Conservation (phyloP, 345 rosid genomes). For the Arabidopsis arenosa region DNA sequence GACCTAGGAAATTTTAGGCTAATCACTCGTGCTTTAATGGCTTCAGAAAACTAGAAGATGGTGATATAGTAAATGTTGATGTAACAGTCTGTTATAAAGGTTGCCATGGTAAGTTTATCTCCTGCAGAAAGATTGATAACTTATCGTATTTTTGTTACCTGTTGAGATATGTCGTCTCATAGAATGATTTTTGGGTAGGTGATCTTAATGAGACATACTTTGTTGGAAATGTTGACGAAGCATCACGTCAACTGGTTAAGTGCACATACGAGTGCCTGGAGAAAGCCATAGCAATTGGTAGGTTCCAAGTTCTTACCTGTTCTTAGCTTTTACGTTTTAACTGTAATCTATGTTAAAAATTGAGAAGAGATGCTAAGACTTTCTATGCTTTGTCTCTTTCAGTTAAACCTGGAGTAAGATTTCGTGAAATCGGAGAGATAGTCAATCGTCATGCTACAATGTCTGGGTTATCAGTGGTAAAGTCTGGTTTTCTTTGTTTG, state of each 20-base stretch:
- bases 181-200: slow-evolving; percentile 53
- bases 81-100: slow-evolving; percentile 90
- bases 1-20: background rate
- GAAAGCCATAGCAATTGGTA: slow-evolving; percentile 88
- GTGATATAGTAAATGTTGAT: slow-evolving; percentile 92
- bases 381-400: slow-evolving; percentile 20
- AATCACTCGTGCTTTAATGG: slow-evolving; percentile 27
- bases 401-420: slow-evolving; percentile 97
- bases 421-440: slow-evolving; percentile 93
- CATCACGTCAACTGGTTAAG: slow-evolving; percentile 78
- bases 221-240: slow-evolving; percentile 94
- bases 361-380: slow-evolving; percentile 11
- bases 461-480: slow-evolving; percentile 98
- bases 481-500: slow-evolving; percentile 9
- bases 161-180: slow-evolving; percentile 17
- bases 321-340: slow-evolving; percentile 9
- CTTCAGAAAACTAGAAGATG: slow-evolving; percentile 87
- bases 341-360: background rate
- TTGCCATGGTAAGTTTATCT: slow-evolving; percentile 74
- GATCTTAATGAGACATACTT: slow-evolving; percentile 96
- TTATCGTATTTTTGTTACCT: background rate
- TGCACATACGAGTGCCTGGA: slow-evolving; percentile 94
- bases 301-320: slow-evolving; percentile 27
- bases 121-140: background rate
- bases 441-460: slow-evolving; percentile 88